Percentiles rank a stretch among this genome's conserved stretches.
phyloP scores from a whole-genome alignment of 148 eudicot genomes.

The Chenopodium berlandieri region DNA sequence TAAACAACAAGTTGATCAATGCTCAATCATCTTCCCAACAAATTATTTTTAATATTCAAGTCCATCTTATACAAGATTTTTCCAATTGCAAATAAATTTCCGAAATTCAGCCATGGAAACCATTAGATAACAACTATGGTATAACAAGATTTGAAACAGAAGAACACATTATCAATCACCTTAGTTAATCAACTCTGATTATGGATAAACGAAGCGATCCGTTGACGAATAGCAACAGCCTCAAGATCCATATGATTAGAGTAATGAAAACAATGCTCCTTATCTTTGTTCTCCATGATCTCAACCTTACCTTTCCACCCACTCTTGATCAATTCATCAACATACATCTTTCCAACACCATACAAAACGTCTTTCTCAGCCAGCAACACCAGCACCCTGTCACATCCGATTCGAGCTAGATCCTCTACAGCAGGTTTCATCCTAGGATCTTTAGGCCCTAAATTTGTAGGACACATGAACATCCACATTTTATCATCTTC shows the following conservation, averaged over 20 bases:
- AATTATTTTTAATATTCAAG: too few relatives aligned
- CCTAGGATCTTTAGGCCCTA: conserved; percentile 36
- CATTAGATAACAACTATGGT: too few relatives aligned
- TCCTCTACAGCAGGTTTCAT: conserved; percentile 36
- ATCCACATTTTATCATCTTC: conserved; percentile 43
- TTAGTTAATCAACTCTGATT: too few relatives aligned
- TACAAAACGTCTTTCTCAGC: conserved; percentile 32
- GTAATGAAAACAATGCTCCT: conserved; percentile 37
- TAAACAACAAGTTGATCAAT: too few relatives aligned
- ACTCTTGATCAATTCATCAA: conserved; percentile 30
- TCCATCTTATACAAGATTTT: too few relatives aligned
- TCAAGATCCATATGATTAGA: conserved; percentile 21
- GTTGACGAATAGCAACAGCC: conserved; percentile 24
- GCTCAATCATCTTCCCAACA: too few relatives aligned
- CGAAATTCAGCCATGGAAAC: too few relatives aligned
- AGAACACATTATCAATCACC: too few relatives aligned
- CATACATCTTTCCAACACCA: conserved; percentile 30
- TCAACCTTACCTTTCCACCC: conserved; percentile 44
- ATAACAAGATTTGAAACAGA: too few relatives aligned
- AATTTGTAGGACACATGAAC: conserved; percentile 34
- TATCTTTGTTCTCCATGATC: conserved; percentile 33
- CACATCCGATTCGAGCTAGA: conserved; percentile 29
- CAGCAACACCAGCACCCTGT: conserved; percentile 37
- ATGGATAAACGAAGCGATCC: conserved; percentile 30
- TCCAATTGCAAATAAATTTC: too few relatives aligned